Conservation (phyloP, 495 filamentous ascomycete species). For the Lophiotrema nucula region DNA sequence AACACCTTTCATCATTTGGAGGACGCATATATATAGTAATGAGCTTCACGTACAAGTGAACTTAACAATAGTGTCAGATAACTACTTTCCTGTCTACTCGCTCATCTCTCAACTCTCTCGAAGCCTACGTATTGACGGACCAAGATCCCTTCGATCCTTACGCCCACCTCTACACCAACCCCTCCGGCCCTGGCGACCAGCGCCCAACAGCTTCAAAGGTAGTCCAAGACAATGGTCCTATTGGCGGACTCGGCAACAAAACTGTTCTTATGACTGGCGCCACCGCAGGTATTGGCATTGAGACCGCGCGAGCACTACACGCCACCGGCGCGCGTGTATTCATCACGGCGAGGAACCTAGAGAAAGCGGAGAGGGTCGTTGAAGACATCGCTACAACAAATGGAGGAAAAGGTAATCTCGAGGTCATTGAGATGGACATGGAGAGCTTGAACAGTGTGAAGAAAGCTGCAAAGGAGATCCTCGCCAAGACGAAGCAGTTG, state of each 20-base stretch:
- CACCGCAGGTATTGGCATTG: constrained; percentile 56
- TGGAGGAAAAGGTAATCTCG: constrained; percentile 25
- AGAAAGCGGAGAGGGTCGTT: constrained; percentile 35
- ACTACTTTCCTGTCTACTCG: too few relatives aligned
- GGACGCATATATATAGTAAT: too few relatives aligned
- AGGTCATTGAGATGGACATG: constrained; percentile 49
- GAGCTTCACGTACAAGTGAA: too few relatives aligned
- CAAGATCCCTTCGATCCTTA: constrained; percentile 11
- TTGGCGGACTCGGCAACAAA: constrained; percentile 48
- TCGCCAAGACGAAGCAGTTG: constrained; percentile 32
- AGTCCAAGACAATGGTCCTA: constrained; percentile 44
- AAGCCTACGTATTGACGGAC: too few relatives aligned
- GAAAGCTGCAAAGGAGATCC: constrained; percentile 40
- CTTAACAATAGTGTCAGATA: too few relatives aligned
- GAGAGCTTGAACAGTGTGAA: constrained; percentile 47
- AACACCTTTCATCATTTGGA: too few relatives aligned
- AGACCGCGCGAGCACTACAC: constrained; percentile 50
- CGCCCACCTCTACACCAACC: neutral
- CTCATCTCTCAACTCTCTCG: too few relatives aligned
- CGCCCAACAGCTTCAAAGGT: constrained; percentile 51
- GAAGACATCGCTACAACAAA: constrained; percentile 23
- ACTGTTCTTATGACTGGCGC: constrained; percentile 69
- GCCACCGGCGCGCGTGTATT: constrained; percentile 50
- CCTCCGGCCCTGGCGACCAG: constrained; percentile 48
- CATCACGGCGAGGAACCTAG: constrained; percentile 44